Base-by-base conservation (phyloP, 768 basidiomycete genomes). In the Pulveroboletus sp. region DNA sequence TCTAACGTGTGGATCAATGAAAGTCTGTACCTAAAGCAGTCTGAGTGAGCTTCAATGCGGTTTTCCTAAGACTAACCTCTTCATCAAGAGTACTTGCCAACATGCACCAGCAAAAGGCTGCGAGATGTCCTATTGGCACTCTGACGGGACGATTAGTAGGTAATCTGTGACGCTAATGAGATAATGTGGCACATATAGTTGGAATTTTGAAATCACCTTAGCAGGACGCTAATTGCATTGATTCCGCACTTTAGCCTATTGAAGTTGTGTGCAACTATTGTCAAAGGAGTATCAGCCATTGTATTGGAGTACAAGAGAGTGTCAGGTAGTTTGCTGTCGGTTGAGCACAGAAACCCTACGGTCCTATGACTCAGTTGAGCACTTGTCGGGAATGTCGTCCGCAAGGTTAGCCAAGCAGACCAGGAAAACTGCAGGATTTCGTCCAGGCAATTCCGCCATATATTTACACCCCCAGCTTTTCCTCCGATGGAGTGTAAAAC, bases 401-500 rank as follows among this genome's bases (percentile, higher is more conserved):
- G 72, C 43, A 92, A 52, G 6, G 73, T 65, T 26, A 69, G 53
- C 61, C 88, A 79, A 3, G 85, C 77, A 50, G 71, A 74, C 81
- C 81, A 84, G n/a, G 79, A 81, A 59, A 84, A 81, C 0, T 69
- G 70, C 43, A 92, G 51, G 2, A 83, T 81, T 27, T 84, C 84
- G 43, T 90, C 86, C 24, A 91, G 51, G 14, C 81, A 81, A 58
- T 85, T 89, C 55, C 83, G 76, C 90, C 90, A 93, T 6, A 85
- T 58, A 45, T 72, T 78, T 10, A 80, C 73, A 14, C 83, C 82
- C 24, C 84, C 86, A 8, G 88, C 82, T 67, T 90, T 93, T 8
- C 91, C 90, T 18, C 88, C 88, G 0, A 86, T 83, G 27, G 79
- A 68, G 64, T 84, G 84, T 6, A 93, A 73, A 21, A 74, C 68